Evolutionary conservation across 192 early-diverging fungal genomes (phyloP), one percentile per base, ranked within the genome.

Genomic region (Coemansia sp.): DNA sequence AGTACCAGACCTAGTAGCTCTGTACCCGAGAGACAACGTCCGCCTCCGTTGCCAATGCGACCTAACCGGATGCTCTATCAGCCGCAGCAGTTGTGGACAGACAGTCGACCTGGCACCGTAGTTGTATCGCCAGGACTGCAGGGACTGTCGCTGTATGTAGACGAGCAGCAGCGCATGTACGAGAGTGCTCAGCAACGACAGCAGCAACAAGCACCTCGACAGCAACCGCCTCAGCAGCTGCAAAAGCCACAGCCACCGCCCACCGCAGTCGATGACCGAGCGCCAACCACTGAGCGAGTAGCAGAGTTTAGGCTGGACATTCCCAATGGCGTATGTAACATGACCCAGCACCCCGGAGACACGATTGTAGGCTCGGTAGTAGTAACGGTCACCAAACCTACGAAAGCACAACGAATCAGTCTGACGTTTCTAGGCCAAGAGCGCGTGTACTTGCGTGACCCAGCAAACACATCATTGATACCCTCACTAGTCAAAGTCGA

Each of bases 361-460:
- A 62, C 54, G 3, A 75, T 81, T 24, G 74, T 76, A 4, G 79
- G 79, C 13, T 75, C 74, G 3, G 79, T 76, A 3, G 71, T 71
- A 3, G 36, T 81, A 33, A 81, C 79, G 2, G 71, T 81, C n/a
- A 81, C 79, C 4, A 81, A 76, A 47, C 68, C 79, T 1, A 81
- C 79, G 5, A 66, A 63, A 44, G 71, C 68, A 5, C 68, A 49
- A 47, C 51, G 79, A n/a, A 74, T 81, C 51, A 67, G 27, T 1
- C 42, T 81, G 15, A 29, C 40, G 44, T 81, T 81, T 43, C 7
- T 70, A 47, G 79, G 79, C 6, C 73, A 74, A 27, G 70, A 81
- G 68, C 71, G 71, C 4, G 74, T 76, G 36, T 70, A 74, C 44
- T 22, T 81, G 49, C 67, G 64, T 13, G 79, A 81, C 33, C 31